These are phyloP conservation scores for Sporothrix dimorphospora DNA, from an alignment of 2,329 filamentous ascomycete species.

Conservation along the genomic window DNA sequence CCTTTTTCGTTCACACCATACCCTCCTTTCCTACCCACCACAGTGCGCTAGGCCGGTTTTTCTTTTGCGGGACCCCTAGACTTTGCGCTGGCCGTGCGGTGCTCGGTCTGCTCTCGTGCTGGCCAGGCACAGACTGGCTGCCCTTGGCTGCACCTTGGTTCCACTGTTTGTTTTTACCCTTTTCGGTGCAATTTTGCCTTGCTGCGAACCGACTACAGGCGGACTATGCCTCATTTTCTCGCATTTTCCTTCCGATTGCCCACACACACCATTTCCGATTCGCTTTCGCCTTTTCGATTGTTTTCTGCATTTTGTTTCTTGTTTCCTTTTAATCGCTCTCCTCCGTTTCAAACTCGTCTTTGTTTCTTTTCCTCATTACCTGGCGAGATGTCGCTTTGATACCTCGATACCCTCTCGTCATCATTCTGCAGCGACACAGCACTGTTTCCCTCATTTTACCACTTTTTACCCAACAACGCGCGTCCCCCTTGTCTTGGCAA, in stretches of 20 bases:
- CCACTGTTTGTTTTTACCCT: constrained; percentile 19
- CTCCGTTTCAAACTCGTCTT: background rate
- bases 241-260: background rate
- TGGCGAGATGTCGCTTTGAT: background rate
- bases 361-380: background rate
- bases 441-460: background rate
- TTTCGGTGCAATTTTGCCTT: constrained; percentile 11
- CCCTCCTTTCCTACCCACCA: background rate
- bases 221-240: background rate
- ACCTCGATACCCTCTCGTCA: background rate
- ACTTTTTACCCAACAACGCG: background rate
- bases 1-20: constrained; percentile 17
- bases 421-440: background rate
- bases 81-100: constrained; percentile 20
- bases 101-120: background rate
- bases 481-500: constrained; percentile 10
- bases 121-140: constrained; percentile 2
- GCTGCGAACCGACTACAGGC: background rate
- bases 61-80: constrained; percentile 12
- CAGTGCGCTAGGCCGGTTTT: background rate
- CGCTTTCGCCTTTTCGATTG: background rate
- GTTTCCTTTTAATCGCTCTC: background rate
- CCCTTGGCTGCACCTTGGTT: constrained; percentile 7
- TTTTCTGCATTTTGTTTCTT: constrained; percentile 2
- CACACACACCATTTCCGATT: constrained; percentile 9